Evolutionary conservation across 208 protist species (phyloP).

Genomic region (Trichomonas gallinae): DNA sequence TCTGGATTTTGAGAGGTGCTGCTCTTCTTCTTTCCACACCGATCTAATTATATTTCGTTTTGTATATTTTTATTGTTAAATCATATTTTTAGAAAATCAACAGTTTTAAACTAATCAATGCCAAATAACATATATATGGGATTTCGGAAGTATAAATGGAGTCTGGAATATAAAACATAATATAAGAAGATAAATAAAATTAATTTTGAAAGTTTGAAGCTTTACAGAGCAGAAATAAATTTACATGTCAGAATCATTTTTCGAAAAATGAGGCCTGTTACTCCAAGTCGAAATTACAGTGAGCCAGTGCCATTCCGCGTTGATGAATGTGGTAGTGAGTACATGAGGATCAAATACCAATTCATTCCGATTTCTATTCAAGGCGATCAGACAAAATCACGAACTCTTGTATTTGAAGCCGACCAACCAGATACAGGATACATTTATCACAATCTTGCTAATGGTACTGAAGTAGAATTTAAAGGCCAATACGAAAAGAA

Average conservation of each 20-base stretch:
- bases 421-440: neutral
- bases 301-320: neutral
- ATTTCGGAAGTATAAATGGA: too few relatives aligned
- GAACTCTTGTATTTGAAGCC: neutral
- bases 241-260: too few relatives aligned
- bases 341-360: neutral
- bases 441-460: neutral
- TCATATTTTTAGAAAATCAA: neutral
- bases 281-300: neutral
- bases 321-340: neutral
- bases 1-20: conserved; percentile 50
- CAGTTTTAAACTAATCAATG: neutral
- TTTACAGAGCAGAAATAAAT: too few relatives aligned
- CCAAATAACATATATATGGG: too few relatives aligned
- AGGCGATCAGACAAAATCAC: neutral
- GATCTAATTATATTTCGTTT: neutral
- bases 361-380: neutral
- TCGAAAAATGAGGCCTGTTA: neutral
- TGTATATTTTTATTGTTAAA: neutral
- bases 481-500: neutral
- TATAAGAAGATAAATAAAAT: too few relatives aligned
- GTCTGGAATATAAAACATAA: too few relatives aligned
- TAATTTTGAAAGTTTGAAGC: too few relatives aligned
- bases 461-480: neutral
- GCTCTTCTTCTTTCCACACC: conserved; percentile 64